A percentile compares a stretch with the other conserved stretches of the same genome.
Conservation (phyloP, 768 basidiomycete species). For the Termitomyces sp. region DNA sequence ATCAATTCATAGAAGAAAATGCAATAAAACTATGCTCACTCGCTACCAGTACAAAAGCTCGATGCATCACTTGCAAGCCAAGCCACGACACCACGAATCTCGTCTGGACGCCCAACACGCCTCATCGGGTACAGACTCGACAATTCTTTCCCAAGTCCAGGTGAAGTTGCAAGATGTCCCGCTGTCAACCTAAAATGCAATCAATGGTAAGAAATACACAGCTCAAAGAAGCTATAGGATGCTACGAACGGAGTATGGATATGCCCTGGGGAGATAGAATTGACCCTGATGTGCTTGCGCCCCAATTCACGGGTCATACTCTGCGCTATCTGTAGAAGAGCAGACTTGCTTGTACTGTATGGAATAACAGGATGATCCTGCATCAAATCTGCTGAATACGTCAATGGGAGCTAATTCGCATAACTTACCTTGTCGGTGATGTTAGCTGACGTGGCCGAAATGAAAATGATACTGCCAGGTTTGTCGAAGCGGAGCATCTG, state of each 20-base stretch:
- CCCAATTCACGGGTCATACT: constrained; percentile 63
- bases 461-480: constrained; percentile 58
- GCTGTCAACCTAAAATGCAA: constrained; percentile 45
- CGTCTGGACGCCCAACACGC: constrained; percentile 65
- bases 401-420: too few relatives aligned
- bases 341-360: constrained; percentile 57
- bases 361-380: constrained; percentile 54
- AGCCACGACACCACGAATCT: constrained; percentile 62
- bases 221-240: constrained; percentile 12
- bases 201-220: not conserved
- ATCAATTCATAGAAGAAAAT: not conserved
- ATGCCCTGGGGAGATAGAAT: constrained; percentile 53
- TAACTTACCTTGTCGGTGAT: constrained; percentile 23
- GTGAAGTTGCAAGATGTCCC: constrained; percentile 43
- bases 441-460: constrained; percentile 62
- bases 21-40: constrained; percentile 45
- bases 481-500: constrained; percentile 56
- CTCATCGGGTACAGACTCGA: constrained; percentile 56
- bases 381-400: not conserved
- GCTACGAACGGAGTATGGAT: constrained; percentile 54
- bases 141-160: constrained; percentile 44
- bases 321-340: constrained; percentile 56
- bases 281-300: constrained; percentile 44
- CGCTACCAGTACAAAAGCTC: constrained; percentile 75
- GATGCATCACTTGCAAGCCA: constrained; percentile 76